A percentile compares a stretch with the other conserved stretches of the same genome.
phyloP scores from a whole-genome alignment of 176 grass and related monocot genomes.

The Avena eriantha region DNA sequence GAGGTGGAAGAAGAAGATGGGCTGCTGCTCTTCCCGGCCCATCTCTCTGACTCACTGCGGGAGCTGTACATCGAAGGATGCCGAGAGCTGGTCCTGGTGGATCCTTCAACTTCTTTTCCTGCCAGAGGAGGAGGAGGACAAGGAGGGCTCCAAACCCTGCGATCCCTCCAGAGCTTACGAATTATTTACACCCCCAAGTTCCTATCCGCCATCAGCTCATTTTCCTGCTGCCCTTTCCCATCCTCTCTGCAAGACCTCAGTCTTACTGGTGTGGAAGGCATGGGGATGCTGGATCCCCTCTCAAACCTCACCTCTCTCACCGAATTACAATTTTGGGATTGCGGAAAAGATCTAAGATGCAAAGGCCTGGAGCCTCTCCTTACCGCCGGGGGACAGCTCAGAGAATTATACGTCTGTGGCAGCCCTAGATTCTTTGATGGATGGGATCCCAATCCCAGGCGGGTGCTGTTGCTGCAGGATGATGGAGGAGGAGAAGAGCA shows the following conservation, averaged over 20 bases:
- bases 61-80: rapidly evolving
- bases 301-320: not conserved
- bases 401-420: not conserved
- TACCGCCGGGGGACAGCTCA: not conserved
- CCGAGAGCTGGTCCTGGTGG: not conserved
- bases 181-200: not conserved
- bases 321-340: not conserved
- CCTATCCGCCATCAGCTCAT: not conserved
- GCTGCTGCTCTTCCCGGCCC: not conserved
- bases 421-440: not conserved
- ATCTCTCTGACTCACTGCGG: not conserved
- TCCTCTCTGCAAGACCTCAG: not conserved
- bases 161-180: not conserved
- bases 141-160: not conserved
- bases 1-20: not conserved
- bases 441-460: not conserved
- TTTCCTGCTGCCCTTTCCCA: not conserved
- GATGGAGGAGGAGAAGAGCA: not conserved
- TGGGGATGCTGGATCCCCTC: not conserved
- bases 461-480: not conserved
- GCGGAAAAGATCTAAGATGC: not conserved
- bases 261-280: not conserved
- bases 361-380: not conserved
- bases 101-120: not conserved
- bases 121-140: not conserved